Evolutionary conservation across 1,139 yeast species (phyloP), one percentile per base, ranked within the genome.

Genomic region (Nadsonia commutata): DNA sequence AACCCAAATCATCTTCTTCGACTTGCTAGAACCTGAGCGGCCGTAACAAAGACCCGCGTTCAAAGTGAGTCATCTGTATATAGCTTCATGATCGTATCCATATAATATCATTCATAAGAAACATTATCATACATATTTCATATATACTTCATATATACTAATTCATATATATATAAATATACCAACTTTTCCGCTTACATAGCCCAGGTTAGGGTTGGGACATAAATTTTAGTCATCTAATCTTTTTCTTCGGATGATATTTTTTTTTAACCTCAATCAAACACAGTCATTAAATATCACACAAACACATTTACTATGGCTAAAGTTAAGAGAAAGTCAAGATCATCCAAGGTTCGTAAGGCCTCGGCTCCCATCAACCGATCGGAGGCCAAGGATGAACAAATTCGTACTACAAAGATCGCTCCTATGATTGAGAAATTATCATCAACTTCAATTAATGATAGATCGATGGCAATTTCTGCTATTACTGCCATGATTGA

Each of bases 401-500:
- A 56, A 21, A 59, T 76, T 18, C 69, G 77, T 40, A 65, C 68
- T 41, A 71, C 71, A 46, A 80, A 78, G 55, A 72, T 85, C 47
- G 57, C 73, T 37, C 93, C 95, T 0, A 64, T 86, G 51, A 66
- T 86, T 36, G 70, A 72, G 44, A 78, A 81, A 54, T 66, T 88
- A 47, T 65, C 71, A 46, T 73, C 86, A 7, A 62, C 76, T 1
- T 68, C 74, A 11, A 73, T 84, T 2, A 78, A 80, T 56, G 96
- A 86, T 47, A 71, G 84, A 50, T 70, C 83, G 1, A 76, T 80
- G 75, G 93, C 95, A 1, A 63, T 85, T 31, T 75, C 80, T 5
- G 80, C 93, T 3, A 77, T 85, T 36, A 71, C 81, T 11, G 76
- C 79, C 0, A 62, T 86, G 51, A 69, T 80, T 46, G 94, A 83